Percentiles rank a stretch among this genome's conserved stretches.
Conservation (phyloP, 148 eudicot species). For the Cornus florida region DNA sequence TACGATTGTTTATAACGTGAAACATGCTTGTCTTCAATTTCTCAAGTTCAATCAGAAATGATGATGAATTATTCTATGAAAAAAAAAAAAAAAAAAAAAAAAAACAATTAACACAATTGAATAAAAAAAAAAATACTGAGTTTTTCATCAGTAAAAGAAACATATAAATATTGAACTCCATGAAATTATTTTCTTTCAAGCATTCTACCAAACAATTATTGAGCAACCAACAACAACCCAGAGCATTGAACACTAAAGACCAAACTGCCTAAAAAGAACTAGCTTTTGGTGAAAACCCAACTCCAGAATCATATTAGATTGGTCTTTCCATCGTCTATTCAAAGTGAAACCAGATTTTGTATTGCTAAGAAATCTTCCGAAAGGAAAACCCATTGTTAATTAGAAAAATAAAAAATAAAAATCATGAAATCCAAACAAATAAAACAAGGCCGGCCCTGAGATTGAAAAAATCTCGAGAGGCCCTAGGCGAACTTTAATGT, state of each 20-base stretch:
- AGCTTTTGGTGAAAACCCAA: not conserved
- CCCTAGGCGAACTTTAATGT: no score
- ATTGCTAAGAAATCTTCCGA: not conserved
- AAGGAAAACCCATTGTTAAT: not conserved
- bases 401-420: not conserved
- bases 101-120: no score
- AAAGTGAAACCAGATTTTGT: not conserved
- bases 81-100: no score
- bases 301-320: not conserved
- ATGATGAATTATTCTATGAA: not conserved
- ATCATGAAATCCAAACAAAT: no score
- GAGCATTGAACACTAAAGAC: not conserved
- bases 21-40: not conserved
- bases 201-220: constrained; percentile 35
- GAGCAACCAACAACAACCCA: constrained; percentile 5
- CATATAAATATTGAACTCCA: not conserved
- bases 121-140: no score
- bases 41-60: not conserved
- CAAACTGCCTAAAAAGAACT: not conserved
- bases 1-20: no score
- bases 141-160: no score
- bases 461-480: no score
- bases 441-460: no score
- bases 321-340: not conserved
- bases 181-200: not conserved